A percentile compares a stretch with the other conserved stretches of the same genome.
phyloP scores from a whole-genome alignment of 352 stramenopile genomes.

The Peronospora destructor region DNA sequence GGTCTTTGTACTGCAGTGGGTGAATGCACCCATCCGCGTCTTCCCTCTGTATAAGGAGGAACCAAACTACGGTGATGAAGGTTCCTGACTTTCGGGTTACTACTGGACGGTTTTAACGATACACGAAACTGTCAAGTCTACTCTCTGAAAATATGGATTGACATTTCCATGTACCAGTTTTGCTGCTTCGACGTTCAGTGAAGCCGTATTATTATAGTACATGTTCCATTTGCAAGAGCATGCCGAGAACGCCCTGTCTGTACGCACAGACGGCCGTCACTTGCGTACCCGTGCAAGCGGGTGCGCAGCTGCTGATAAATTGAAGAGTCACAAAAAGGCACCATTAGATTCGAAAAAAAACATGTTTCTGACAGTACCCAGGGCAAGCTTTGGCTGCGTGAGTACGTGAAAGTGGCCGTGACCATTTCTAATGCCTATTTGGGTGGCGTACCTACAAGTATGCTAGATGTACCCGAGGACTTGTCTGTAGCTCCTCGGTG shows the following conservation, averaged over 20 bases:
- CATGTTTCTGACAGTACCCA: neutral
- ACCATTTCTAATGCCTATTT: no score
- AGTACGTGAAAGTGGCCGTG: neutral
- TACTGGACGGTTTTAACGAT: neutral
- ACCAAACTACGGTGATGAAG: slow-evolving; percentile 3
- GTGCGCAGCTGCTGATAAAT: slow-evolving; percentile 17
- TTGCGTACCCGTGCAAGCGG: slow-evolving; percentile 19
- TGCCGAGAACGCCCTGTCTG: slow-evolving; percentile 5
- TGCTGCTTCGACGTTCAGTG: neutral
- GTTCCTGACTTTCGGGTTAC: neutral
- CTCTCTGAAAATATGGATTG: neutral
- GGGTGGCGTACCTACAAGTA: no score
- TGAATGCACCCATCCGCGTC: slow-evolving; percentile 6
- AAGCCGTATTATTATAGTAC: neutral
- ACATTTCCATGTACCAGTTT: neutral
- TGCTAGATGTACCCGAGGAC: neutral
- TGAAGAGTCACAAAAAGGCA: slow-evolving; percentile 25
- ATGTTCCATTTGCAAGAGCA: neutral
- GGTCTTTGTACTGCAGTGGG: slow-evolving; percentile 9
- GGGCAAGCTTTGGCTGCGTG: slow-evolving; percentile 17
- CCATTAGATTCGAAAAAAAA: slow-evolving; percentile 13
- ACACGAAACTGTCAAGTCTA: neutral
- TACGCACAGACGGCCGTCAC: slow-evolving; percentile 12
- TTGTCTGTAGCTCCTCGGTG: slow-evolving; percentile 9
- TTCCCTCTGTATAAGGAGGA: slow-evolving; percentile 8